phyloP scores from a whole-genome alignment of 2,329 filamentous ascomycete genomes.

The Chlorencoelia australis region DNA sequence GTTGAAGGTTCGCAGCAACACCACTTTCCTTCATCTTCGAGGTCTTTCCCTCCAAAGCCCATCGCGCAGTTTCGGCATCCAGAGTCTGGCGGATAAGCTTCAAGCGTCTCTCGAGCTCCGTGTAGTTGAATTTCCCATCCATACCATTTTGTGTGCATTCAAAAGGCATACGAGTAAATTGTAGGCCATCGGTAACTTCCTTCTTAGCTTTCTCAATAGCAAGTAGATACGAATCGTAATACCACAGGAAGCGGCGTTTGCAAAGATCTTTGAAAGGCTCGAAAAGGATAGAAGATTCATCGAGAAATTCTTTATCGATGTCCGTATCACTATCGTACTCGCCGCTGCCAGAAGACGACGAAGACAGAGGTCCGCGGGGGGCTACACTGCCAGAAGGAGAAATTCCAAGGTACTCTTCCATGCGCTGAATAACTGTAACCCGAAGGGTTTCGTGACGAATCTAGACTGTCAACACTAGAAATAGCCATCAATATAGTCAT shows the following conservation, averaged over 20 bases:
- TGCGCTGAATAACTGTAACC: conserved; percentile 72
- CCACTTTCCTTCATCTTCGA: conserved; percentile 57
- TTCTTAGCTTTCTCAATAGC: conserved; percentile 56
- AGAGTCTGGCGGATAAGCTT: conserved; percentile 58
- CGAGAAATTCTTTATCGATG: conserved; percentile 14
- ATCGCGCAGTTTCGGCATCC: conserved; percentile 59
- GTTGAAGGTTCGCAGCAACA: conserved; percentile 70
- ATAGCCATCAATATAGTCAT: background rate
- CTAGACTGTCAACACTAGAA: conserved; percentile 33
- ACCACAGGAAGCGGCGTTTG: conserved; percentile 92
- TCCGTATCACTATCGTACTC: conserved; percentile 34
- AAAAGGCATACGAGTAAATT: conserved; percentile 80
- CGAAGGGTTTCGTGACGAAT: conserved; percentile 86
- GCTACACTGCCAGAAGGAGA: conserved; percentile 36
- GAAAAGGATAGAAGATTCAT: conserved; percentile 50
- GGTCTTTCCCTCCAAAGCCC: conserved; percentile 59
- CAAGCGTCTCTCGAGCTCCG: conserved; percentile 60
- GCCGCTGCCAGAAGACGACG: background rate
- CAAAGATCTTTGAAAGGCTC: conserved; percentile 84
- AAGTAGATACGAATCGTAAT: conserved; percentile 76
- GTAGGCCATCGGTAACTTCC: conserved; percentile 51
- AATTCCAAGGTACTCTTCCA: conserved; percentile 71
- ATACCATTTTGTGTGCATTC: conserved; percentile 69
- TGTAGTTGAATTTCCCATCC: conserved; percentile 79
- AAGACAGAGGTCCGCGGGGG: conserved; percentile 24